Evolutionary conservation across 2,329 filamentous ascomycete genomes (phyloP).

Genomic region (Cladosporium oxysporum): DNA sequence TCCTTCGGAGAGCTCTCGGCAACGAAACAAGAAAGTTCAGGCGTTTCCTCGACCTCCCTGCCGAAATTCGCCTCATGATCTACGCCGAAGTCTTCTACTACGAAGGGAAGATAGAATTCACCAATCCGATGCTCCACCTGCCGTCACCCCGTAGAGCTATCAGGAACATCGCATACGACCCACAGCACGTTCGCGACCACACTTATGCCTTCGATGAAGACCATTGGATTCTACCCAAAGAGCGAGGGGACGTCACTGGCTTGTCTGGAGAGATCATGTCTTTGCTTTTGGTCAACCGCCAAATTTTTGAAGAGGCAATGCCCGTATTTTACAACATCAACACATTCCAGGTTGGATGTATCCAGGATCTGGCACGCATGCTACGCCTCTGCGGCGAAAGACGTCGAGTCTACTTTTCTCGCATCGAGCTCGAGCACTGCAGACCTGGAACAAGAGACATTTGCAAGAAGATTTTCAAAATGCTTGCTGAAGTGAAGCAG

Average conservation of each 20-base stretch:
- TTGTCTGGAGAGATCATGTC: conserved; percentile 13
- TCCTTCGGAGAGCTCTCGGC: not conserved
- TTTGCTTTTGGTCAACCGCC: conserved; percentile 27
- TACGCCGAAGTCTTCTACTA: not conserved
- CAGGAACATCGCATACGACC: no score
- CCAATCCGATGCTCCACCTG: no score
- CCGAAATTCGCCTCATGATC: not conserved
- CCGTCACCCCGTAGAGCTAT: no score
- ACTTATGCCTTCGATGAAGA: no score
- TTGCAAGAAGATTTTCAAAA: no score
- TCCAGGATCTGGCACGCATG: not conserved
- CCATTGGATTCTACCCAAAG: no score
- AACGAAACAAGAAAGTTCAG: not conserved
- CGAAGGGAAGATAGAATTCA: no score
- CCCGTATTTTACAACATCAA: conserved; percentile 26
- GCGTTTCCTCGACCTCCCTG: not conserved
- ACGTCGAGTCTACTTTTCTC: not conserved
- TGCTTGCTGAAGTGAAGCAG: no score
- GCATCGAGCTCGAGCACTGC: not conserved
- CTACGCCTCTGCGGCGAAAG: not conserved
- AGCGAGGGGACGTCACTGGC: no score
- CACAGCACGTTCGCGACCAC: no score
- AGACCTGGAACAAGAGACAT: no score
- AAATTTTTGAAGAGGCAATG: conserved; percentile 26
- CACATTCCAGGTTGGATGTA: conserved; percentile 13